phyloP scores from a whole-genome alignment of 2,329 filamentous ascomycete genomes.

The Cladosporium austrohemisphaericum region DNA sequence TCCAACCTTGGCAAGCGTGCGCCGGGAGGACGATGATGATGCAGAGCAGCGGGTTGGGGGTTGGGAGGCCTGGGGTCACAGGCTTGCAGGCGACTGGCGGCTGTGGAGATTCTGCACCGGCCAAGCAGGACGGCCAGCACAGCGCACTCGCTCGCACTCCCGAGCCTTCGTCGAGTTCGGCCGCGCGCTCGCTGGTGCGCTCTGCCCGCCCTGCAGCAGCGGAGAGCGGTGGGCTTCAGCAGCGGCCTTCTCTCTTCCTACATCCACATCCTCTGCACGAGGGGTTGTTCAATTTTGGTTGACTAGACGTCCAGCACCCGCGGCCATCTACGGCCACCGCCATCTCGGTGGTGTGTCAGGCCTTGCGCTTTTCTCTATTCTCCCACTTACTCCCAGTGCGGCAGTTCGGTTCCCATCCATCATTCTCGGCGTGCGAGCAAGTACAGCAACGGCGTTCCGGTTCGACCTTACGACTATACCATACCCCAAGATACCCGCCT shows the following conservation, averaged over 20 bases:
- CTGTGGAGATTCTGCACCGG: slow-evolving; percentile 7
- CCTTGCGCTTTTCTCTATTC: slow-evolving; percentile 24
- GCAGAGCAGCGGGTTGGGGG: no score
- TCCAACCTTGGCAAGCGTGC: no score
- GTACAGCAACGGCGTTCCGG: slow-evolving; percentile 19
- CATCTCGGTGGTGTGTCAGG: slow-evolving; percentile 33
- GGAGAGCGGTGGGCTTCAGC: background rate
- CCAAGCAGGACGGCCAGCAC: slow-evolving; percentile 1
- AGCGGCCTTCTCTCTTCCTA: slow-evolving; percentile 8
- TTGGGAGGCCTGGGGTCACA: slow-evolving; percentile 6
- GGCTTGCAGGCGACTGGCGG: slow-evolving; percentile 1
- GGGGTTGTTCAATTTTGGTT: slow-evolving; percentile 15
- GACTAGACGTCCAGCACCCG: slow-evolving; percentile 11
- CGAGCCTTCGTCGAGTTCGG: background rate
- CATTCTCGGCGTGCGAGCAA: slow-evolving; percentile 13
- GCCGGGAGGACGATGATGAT: no score
- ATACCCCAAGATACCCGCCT: slow-evolving; percentile 18
- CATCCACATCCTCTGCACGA: slow-evolving; percentile 14
- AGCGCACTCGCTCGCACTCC: slow-evolving; percentile 4
- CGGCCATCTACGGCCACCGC: slow-evolving; percentile 34
- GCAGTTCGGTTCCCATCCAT: slow-evolving; percentile 6
- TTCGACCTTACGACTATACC: slow-evolving; percentile 7
- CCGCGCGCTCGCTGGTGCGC: background rate
- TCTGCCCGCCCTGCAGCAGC: background rate
- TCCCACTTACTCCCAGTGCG: slow-evolving; percentile 4